Percentiles rank a stretch among this genome's conserved stretches.
Conservation (phyloP, 2,329 filamentous ascomycete species). For the Fusarium pseudograminearum region DNA sequence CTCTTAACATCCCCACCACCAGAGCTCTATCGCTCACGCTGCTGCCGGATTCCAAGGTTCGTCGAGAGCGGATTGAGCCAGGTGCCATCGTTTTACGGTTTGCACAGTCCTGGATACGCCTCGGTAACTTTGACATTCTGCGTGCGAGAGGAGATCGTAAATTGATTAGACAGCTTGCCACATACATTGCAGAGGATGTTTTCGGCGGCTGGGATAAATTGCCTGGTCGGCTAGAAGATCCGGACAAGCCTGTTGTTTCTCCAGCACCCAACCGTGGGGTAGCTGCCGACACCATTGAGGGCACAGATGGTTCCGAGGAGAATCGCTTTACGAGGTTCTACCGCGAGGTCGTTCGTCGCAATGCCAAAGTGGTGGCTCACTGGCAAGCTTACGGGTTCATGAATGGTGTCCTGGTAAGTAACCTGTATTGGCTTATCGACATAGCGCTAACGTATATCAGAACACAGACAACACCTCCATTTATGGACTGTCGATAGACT, state of each 20-base stretch:
- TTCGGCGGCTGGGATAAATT: constrained; percentile 89
- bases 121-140: constrained; percentile 97
- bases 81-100: constrained; percentile 94
- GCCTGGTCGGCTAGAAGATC: constrained; percentile 69
- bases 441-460: constrained; percentile 46
- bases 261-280: constrained; percentile 65
- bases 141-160: constrained; percentile 82
- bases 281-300: constrained; percentile 70
- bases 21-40: constrained; percentile 86
- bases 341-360: constrained; percentile 85
- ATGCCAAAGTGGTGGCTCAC: constrained; percentile 86
- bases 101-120: constrained; percentile 88
- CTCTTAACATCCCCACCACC: constrained; percentile 86
- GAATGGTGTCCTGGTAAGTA: constrained; percentile 82
- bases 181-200: constrained; percentile 88
- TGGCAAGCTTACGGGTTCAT: constrained; percentile 99
- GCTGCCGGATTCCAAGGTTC: constrained; percentile 77
- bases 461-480: constrained; percentile 99
- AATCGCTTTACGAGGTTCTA: constrained; percentile 91
- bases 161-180: constrained; percentile 78
- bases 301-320: constrained; percentile 74
- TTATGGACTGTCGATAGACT: constrained; percentile 89
- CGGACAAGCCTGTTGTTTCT: constrained; percentile 59
- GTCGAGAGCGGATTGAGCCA: constrained; percentile 85
- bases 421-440: background rate